phyloP scores from a whole-genome alignment of 1,284 basidiomycete genomes.

The Cerrena zonata region DNA sequence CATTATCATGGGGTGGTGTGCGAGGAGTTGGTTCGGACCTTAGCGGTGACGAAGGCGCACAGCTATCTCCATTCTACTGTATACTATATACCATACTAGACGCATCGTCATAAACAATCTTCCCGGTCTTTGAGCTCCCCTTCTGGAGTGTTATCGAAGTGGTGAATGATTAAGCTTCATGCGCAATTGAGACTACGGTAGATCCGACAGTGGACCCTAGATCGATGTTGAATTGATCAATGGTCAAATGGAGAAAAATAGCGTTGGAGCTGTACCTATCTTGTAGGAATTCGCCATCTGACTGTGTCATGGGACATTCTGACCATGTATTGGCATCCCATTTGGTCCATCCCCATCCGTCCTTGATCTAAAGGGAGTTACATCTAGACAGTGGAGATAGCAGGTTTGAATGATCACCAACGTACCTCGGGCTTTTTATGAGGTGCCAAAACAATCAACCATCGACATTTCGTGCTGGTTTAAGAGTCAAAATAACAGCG shows the following conservation, averaged over 20 bases:
- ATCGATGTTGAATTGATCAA: background rate
- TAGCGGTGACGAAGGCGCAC: too few relatives aligned
- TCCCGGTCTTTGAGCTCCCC: too few relatives aligned
- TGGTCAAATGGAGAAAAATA: too few relatives aligned
- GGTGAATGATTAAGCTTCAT: too few relatives aligned
- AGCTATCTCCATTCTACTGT: too few relatives aligned
- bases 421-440: constrained; percentile 70
- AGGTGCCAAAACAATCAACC: constrained; percentile 65
- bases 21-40: constrained; percentile 20
- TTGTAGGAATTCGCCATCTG: constrained; percentile 43
- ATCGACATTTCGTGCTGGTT: constrained; percentile 47
- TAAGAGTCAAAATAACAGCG: background rate
- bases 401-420: background rate
- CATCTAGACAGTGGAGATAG: background rate
- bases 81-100: too few relatives aligned
- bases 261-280: constrained; percentile 47
- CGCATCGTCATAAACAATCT: too few relatives aligned
- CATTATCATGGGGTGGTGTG: constrained; percentile 23
- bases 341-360: constrained; percentile 68
- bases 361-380: constrained; percentile 48
- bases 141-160: too few relatives aligned
- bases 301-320: constrained; percentile 36
- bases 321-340: constrained; percentile 61
- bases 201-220: constrained; percentile 44
- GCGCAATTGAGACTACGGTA: constrained; percentile 34